phyloP scores from a whole-genome alignment of 192 early-diverging fungal species.

The Entomortierella lignicola region DNA sequence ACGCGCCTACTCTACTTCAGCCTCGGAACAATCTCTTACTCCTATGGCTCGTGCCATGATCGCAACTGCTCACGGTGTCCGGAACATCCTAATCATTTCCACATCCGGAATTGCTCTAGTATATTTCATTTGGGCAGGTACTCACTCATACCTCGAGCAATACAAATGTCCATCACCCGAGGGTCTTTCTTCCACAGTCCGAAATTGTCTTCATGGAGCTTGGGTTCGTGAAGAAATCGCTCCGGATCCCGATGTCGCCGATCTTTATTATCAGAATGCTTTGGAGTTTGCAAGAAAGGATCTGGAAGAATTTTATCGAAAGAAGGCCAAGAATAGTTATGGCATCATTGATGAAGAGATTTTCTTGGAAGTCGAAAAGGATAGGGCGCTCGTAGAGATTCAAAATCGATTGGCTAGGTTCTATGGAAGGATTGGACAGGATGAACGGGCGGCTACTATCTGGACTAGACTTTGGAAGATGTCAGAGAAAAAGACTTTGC shows the following conservation, averaged over 20 bases:
- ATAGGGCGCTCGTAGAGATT: conserved; percentile 47
- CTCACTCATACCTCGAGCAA: conserved; percentile 66
- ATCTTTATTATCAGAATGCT: conserved; percentile 56
- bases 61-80: conserved; percentile 16
- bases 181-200: conserved; percentile 45
- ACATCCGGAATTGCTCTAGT: conserved; percentile 46
- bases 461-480: conserved; percentile 48
- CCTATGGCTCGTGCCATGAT: conserved; percentile 17
- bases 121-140: conserved; percentile 53
- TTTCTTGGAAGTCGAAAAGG: conserved; percentile 50
- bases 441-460: conserved; percentile 43
- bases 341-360: conserved; percentile 12
- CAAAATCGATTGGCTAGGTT: conserved; percentile 45
- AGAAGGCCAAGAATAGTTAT: conserved; percentile 8
- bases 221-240: conserved; percentile 65
- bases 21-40: background rate
- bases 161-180: conserved; percentile 57
- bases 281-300: conserved; percentile 40
- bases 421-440: conserved; percentile 50
- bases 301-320: conserved; percentile 24
- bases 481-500: conserved; percentile 7
- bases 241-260: conserved; percentile 57
- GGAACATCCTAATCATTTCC: conserved; percentile 41
- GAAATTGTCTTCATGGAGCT: conserved; percentile 63
- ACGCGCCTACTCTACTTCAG: background rate